Percentiles rank a stretch among this genome's conserved stretches.
Conservation (phyloP, 2,329 filamentous ascomycete species). For the Lachnellula hyalina region DNA sequence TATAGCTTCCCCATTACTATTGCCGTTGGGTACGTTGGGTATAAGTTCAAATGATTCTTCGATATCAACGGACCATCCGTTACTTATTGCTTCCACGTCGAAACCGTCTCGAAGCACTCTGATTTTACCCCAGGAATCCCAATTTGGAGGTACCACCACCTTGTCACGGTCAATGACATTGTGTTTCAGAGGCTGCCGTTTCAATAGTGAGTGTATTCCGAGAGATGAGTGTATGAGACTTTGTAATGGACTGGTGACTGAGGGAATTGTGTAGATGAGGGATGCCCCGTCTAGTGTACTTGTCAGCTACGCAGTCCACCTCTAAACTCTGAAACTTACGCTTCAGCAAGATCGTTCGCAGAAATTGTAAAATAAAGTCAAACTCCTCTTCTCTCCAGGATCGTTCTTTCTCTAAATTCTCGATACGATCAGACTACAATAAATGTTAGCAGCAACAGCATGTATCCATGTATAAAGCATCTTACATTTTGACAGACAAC, state of each 20-base stretch:
- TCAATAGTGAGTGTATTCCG: constrained; percentile 77
- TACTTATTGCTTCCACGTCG: constrained; percentile 80
- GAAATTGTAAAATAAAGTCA: constrained; percentile 88
- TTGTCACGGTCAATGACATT: constrained; percentile 93
- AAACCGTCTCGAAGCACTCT: constrained; percentile 86
- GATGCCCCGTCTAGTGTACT: constrained; percentile 64
- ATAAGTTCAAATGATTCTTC: constrained; percentile 47
- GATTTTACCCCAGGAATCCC: constrained; percentile 99
- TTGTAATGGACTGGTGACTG: constrained; percentile 69
- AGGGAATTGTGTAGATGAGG: constrained; percentile 77
- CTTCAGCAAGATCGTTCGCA: constrained; percentile 84
- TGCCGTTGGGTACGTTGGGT: constrained; percentile 32
- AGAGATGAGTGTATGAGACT: constrained; percentile 79
- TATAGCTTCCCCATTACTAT: constrained; percentile 15
- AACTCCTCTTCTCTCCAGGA: constrained; percentile 96
- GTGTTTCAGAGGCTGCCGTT: constrained; percentile 73
- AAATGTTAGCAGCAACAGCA: constrained; percentile 20
- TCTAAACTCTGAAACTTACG: constrained; percentile 48
- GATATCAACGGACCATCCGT: constrained; percentile 81
- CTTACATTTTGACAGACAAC: constrained; percentile 93
- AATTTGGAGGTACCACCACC: constrained; percentile 90
- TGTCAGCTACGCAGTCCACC: constrained; percentile 2
- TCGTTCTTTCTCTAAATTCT: constrained; percentile 80
- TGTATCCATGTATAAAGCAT: not conserved
- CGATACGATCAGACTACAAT: constrained; percentile 42